Base-by-base conservation (phyloP, 176 grass and related monocot species). In the Alloteropsis semialata region DNA sequence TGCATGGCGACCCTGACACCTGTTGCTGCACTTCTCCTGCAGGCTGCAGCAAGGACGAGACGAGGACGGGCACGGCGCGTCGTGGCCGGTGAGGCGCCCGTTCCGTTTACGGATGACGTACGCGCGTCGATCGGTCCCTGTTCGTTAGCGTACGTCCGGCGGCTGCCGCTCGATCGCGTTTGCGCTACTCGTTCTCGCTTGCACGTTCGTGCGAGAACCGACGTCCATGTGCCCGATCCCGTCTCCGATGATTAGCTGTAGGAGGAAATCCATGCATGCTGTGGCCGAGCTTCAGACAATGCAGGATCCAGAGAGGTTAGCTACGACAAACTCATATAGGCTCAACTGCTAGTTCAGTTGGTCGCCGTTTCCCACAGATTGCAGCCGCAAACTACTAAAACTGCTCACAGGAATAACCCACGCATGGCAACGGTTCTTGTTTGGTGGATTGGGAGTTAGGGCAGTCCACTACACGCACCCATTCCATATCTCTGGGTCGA, bases 181-280 rank as follows among this genome's bases (percentile, higher is more conserved):
- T 5, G 19, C 60, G 42, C 58, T 63, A 75, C 71, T 50, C 69
- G n/a, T 11, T 38, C 25, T 67, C 21, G 15, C 5, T 2, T 3
- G 28, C 42, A 42, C 33, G 66, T 72, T 61, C 38, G 11, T 63
- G 75, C 84, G 83, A 85, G n/a, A 28, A 61, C 83, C 48, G 65
- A 79, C 83, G 16, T 37, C 24, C 63, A 6, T 17, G 59, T 4
- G 41, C n/a, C 38, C n/a, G 65, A 70, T 76, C 50, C 50, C 34
- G 38, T 36, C 72, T 50, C 9, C 0, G 0, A n/a, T 1, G 15
- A 13, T 12, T 5, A 36, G 15, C 6, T 4, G 27, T 21, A 11
- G 27, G 29, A 53, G 25, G 69, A 50, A 32, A 27, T 54, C 13
- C 22, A 58, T n/a, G 29, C 18, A 62, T 33, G 28, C n/a, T n/a